A percentile compares a stretch with the other conserved stretches of the same genome.
Conservation (phyloP, 2,329 filamentous ascomycete genomes). For the Diaporthe australafricana region DNA sequence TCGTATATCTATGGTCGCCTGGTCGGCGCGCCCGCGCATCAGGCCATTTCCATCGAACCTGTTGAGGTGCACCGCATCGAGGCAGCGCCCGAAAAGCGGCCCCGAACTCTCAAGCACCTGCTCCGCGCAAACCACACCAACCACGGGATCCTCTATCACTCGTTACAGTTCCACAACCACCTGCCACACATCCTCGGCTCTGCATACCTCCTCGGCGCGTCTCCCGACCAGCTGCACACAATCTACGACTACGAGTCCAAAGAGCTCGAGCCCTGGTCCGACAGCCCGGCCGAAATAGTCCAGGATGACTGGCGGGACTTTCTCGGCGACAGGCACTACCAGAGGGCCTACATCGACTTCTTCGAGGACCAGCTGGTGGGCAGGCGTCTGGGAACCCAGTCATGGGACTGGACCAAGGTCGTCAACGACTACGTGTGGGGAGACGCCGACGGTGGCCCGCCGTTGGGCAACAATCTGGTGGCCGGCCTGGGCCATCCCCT, state of each 20-base stretch:
- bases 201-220: slow-evolving; percentile 86
- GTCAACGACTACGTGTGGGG: slow-evolving; percentile 80
- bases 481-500: slow-evolving; percentile 87
- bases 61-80: slow-evolving; percentile 85
- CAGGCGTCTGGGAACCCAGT: slow-evolving; percentile 51
- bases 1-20: slow-evolving; percentile 48
- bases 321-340: slow-evolving; percentile 82
- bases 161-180: slow-evolving; percentile 84
- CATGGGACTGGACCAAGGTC: slow-evolving; percentile 87
- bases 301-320: slow-evolving; percentile 89
- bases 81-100: slow-evolving; percentile 80
- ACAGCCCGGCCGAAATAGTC: slow-evolving; percentile 86
- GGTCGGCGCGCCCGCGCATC: slow-evolving; percentile 39
- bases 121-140: slow-evolving; percentile 93
- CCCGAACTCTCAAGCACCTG: slow-evolving; percentile 88
- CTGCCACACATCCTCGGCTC: slow-evolving; percentile 84
- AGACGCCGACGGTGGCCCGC: slow-evolving; percentile 68
- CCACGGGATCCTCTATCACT: slow-evolving; percentile 83
- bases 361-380: slow-evolving; percentile 91
- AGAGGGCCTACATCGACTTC: slow-evolving; percentile 92
- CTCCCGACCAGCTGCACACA: slow-evolving; percentile 76
- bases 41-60: slow-evolving; percentile 69
- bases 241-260: slow-evolving; percentile 84
- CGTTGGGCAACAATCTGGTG: slow-evolving; percentile 84
- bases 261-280: slow-evolving; percentile 81